Percentiles rank a stretch among this genome's conserved stretches.
phyloP scores from a whole-genome alignment of 2,329 filamentous ascomycete species.

The Arthrobotrys musiformis region DNA sequence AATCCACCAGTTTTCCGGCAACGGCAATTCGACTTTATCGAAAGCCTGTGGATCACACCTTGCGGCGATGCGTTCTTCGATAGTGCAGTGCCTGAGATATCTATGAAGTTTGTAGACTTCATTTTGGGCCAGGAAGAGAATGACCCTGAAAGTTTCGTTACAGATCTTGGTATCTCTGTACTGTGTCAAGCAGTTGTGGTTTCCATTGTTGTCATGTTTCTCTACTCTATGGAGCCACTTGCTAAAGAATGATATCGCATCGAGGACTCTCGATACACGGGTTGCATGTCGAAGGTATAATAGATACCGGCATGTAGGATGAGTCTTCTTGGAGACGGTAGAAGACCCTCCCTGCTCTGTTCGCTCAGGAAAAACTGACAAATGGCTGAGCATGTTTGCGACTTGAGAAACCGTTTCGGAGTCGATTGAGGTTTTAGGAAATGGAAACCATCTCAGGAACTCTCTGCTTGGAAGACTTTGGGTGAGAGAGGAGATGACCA shows the following conservation, averaged over 20 bases:
- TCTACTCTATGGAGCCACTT: conserved; percentile 30
- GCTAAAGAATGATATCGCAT: conserved; percentile 22
- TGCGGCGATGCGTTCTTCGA: conserved; percentile 26
- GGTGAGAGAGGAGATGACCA: conserved; percentile 1
- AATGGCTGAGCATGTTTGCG: neutral
- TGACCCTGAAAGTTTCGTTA: conserved; percentile 34
- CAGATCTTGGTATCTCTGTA: neutral
- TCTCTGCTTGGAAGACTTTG: conserved; percentile 20
- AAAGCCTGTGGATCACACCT: conserved; percentile 23
- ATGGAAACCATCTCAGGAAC: conserved; percentile 32
- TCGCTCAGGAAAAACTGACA: neutral
- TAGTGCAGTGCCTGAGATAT: conserved; percentile 26
- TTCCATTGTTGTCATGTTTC: conserved; percentile 19
- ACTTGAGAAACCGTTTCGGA: neutral
- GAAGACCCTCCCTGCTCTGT: no score
- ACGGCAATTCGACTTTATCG: conserved; percentile 43
- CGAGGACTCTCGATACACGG: conserved; percentile 10
- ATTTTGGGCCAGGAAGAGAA: conserved; percentile 49
- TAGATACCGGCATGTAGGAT: neutral
- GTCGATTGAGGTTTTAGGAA: neutral
- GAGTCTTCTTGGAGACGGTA: neutral
- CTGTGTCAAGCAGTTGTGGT: conserved; percentile 40
- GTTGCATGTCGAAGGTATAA: conserved; percentile 23
- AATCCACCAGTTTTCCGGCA: conserved; percentile 47
- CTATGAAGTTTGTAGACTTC: conserved; percentile 19